Conservation (phyloP, 495 filamentous ascomycete species). For the Xylaria scruposa region DNA sequence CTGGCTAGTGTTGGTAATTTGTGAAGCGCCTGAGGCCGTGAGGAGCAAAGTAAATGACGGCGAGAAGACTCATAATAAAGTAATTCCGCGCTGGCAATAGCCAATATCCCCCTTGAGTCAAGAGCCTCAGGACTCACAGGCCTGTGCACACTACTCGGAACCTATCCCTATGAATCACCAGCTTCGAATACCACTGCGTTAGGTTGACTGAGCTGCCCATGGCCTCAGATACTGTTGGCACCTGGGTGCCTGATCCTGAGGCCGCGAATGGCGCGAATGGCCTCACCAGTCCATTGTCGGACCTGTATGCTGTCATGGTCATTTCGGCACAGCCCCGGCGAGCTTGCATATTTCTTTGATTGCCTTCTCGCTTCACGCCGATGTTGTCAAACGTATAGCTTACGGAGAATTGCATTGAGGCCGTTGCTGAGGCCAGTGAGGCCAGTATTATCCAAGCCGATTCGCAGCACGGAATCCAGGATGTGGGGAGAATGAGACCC, state of each 20-base stretch:
- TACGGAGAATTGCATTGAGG: constrained; percentile 13
- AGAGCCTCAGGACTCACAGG: not conserved
- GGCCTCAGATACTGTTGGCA: not conserved
- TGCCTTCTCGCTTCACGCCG: not conserved
- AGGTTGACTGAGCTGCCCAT: not conserved
- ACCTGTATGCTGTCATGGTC: constrained; percentile 9
- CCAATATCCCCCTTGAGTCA: not conserved
- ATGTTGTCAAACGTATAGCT: constrained; percentile 9
- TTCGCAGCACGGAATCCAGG: not conserved
- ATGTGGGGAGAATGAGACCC: not conserved
- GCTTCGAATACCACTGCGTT: not conserved
- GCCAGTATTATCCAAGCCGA: not conserved
- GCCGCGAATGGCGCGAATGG: not conserved
- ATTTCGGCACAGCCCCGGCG: not conserved
- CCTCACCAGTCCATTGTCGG: not conserved
- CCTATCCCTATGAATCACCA: not conserved
- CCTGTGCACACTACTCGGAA: not conserved
- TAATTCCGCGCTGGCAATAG: not conserved
- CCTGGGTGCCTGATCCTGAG: constrained; percentile 4
- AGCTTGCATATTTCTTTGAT: not conserved
- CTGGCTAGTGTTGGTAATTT: not conserved
- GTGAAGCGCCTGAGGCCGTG: not conserved
- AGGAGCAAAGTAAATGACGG: not conserved
- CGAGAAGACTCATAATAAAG: constrained; percentile 1
- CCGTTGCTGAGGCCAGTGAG: not conserved